Base-by-base conservation (phyloP, 345 rosid species). In the Boechera divaricarpa region DNA sequence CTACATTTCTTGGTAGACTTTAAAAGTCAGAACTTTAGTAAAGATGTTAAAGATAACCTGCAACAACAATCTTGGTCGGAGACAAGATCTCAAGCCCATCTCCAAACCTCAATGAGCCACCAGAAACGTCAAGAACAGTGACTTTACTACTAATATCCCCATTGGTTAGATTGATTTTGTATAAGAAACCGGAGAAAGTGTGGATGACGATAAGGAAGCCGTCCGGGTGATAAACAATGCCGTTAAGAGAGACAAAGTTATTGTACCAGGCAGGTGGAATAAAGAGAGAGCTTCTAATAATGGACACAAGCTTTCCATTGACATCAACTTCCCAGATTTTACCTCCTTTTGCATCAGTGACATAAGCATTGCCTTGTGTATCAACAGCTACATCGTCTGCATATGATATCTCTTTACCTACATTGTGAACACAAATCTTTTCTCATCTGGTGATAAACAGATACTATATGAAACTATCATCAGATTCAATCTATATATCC, bases 341-440 rank as follows among this genome's bases (percentile, higher is more conserved):
- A 70, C 85, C 86, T 2, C 56, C 85, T 75, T 73, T 87, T 15
- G 80, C 91, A 63, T 94, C 97, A 0, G 97, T 90, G 1, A 94
- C 87, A 56, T 94, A 94, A 1, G 94, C 89, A 66, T 84, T 87
- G 28, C 98, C 98, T 59, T 86, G 80, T 59, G 81, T 77, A 47
- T 94, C 97, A 0, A 91, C 80, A 0, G 90, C 93, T 5, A 91
- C 94, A 70, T 94, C 98, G 26, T 94, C 94, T 12, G 97, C 98
- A 15, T 86, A 85, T 18, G 93, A 62, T 73, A 85, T 94, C 82
- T 81, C 97, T 47, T 87, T 77, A 24, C 82, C 80, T 48, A 38
- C 10, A 1, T 21, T 21, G 24, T 1, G 24, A 21, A 21, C 24
- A 21, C 24, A 21, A 21, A 21, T 21, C 24, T 21, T 21, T 21